A percentile compares a stretch with the other conserved stretches of the same genome.
Conservation (phyloP, 345 rosid genomes). For the Dipteronia sinensis region DNA sequence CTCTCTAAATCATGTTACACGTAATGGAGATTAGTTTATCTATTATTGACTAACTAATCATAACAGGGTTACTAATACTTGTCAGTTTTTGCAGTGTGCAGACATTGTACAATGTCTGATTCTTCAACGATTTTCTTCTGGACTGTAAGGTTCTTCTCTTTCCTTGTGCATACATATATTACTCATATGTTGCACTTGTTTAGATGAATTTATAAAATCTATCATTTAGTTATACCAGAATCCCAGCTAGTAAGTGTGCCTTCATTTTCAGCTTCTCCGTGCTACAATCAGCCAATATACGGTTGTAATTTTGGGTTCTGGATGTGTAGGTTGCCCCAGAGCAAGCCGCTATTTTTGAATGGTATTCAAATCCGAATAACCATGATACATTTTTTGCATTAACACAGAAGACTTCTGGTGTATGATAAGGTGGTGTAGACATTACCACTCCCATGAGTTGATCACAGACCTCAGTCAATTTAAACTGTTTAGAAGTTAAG, state of each 20-base stretch:
- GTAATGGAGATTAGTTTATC: too few relatives aligned
- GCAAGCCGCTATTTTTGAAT: conserved; percentile 5
- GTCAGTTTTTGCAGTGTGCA: conserved; percentile 6
- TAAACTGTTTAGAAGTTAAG: background rate
- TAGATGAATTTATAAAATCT: background rate
- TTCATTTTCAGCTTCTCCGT: background rate
- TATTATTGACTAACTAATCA: too few relatives aligned
- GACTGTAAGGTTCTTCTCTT: conserved; percentile 24
- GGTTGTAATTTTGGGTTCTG: conserved; percentile 1
- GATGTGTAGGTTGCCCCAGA: conserved; percentile 19
- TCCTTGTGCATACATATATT: conserved; percentile 2
- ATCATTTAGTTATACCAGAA: too few relatives aligned
- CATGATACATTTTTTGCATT: background rate
- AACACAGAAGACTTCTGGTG: background rate
- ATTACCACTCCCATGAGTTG: background rate
- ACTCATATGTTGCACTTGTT: background rate
- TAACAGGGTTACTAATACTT: conserved; percentile 4
- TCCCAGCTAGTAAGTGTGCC: background rate
- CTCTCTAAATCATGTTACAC: background rate
- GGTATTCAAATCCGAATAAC: conserved; percentile 3
- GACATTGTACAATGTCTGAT: conserved; percentile 4
- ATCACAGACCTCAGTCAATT: background rate
- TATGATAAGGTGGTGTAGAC: conserved; percentile 20
- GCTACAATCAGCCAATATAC: background rate
- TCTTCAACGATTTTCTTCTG: background rate